Conservation (phyloP, 2,329 filamentous ascomycete genomes). For the Rhynchosporium secalis region DNA sequence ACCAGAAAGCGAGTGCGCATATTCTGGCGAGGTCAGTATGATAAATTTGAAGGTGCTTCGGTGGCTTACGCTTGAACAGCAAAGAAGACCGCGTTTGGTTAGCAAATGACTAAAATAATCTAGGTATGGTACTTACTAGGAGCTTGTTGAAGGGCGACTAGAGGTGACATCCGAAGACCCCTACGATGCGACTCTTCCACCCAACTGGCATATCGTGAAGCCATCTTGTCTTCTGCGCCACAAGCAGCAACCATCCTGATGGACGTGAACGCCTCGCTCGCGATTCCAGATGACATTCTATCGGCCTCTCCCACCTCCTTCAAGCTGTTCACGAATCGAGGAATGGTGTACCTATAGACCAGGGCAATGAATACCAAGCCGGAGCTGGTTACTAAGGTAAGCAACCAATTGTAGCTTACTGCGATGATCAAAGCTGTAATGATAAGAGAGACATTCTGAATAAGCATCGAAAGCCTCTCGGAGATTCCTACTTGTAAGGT, state of each 20-base stretch:
- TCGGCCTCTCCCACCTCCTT: conserved; percentile 50
- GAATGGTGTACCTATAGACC: conserved; percentile 51
- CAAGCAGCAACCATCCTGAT: conserved; percentile 64
- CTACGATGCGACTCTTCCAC: conserved; percentile 53
- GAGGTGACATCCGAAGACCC: conserved; percentile 50
- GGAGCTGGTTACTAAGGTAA: conserved; percentile 59
- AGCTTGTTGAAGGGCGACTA: conserved; percentile 54
- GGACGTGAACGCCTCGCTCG: conserved; percentile 59
- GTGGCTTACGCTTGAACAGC: conserved; percentile 35
- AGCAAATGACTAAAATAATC: conserved; percentile 37
- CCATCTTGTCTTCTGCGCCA: conserved; percentile 57
- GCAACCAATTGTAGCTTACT: conserved; percentile 57
- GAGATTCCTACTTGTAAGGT: conserved; percentile 63
- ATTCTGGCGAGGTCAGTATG: conserved; percentile 40
- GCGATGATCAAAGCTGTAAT: conserved; percentile 55
- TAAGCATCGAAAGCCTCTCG: conserved; percentile 59
- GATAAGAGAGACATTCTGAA: conserved; percentile 57
- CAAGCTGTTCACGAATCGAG: conserved; percentile 56
- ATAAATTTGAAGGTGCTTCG: not conserved
- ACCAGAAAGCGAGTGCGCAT: conserved; percentile 65
- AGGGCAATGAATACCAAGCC: conserved; percentile 57
- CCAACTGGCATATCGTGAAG: conserved; percentile 54
- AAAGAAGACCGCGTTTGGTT: conserved; percentile 40
- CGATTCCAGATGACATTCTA: conserved; percentile 57
- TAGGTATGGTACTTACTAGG: conserved; percentile 39